Percentiles rank a stretch among this genome's conserved stretches.
These are phyloP conservation scores for Hyparrhenia diplandra DNA, from an alignment of 176 grass and related monocot genomes.

Conservation along the genomic window DNA sequence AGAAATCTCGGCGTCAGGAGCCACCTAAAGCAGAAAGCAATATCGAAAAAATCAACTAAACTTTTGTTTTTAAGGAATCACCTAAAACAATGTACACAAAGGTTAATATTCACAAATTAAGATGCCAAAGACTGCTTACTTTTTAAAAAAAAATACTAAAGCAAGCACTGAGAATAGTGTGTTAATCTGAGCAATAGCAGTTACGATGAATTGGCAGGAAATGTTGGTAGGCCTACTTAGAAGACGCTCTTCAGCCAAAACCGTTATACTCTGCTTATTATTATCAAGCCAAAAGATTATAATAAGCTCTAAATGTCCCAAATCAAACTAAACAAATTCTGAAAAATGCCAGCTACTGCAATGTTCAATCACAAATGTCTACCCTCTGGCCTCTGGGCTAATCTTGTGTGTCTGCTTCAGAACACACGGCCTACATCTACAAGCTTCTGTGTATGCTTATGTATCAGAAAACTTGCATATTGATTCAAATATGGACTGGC, in stretches of 20 bases:
- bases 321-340: background rate
- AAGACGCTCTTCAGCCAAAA: too few relatives aligned
- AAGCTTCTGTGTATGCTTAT: slow-evolving; percentile 7
- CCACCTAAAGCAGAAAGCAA: background rate
- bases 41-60: background rate
- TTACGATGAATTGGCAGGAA: background rate
- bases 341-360: background rate
- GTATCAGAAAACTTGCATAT: background rate
- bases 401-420: background rate
- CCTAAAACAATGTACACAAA: background rate
- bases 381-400: background rate
- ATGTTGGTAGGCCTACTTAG: too few relatives aligned
- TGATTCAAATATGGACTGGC: background rate
- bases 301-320: background rate
- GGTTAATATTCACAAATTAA: background rate
- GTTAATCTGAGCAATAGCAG: background rate
- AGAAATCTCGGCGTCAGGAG: slow-evolving; percentile 19
- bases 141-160: background rate
- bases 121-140: background rate
- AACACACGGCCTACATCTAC: background rate
- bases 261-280: too few relatives aligned
- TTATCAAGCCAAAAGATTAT: background rate
- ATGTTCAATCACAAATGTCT: background rate
- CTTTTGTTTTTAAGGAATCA: background rate
- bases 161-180: background rate